Percentiles rank a stretch among this genome's conserved stretches.
phyloP scores from a whole-genome alignment of 805 yeast genomes.

The Ogataea sp. region DNA sequence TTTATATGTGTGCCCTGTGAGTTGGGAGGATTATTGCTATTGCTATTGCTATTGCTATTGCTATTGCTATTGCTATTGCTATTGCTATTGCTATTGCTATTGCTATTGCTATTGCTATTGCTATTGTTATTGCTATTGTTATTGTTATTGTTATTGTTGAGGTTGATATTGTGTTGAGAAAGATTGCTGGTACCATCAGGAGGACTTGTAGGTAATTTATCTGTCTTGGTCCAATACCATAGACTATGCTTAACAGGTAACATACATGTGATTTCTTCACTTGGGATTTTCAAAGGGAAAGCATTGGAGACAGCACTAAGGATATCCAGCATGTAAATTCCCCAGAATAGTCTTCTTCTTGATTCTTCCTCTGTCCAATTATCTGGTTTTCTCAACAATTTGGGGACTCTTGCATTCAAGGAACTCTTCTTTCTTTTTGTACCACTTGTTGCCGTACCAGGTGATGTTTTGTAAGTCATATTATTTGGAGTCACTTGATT shows the following conservation, averaged over 20 bases:
- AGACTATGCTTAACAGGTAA: conserved; percentile 10
- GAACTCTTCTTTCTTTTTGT: not conserved
- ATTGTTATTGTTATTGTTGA: too few species aligned
- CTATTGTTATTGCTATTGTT: too few species aligned
- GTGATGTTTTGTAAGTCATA: not conserved
- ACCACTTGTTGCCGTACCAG: not conserved
- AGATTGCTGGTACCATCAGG: too few species aligned
- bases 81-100: too few species aligned
- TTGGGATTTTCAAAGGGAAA: conserved; percentile 16
- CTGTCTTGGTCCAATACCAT: conserved; percentile 13
- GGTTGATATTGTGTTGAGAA: too few species aligned
- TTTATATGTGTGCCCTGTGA: not conserved
- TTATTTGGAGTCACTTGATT: not conserved
- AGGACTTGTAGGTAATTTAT: too few species aligned
- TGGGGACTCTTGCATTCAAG: conserved; percentile 9
- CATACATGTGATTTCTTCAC: conserved; percentile 10
- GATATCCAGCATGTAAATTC: conserved; percentile 27
- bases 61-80: too few species aligned
- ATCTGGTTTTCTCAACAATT: conserved; percentile 14
- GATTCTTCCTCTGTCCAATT: conserved; percentile 32
- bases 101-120: too few species aligned
- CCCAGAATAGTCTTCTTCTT: conserved; percentile 27
- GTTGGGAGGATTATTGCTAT: not conserved
- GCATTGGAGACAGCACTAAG: conserved; percentile 29
- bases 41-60: not conserved